These are phyloP conservation scores for Wallemia mellicola DNA, from an alignment of 1,284 basidiomycete species.

Conservation along the genomic window DNA sequence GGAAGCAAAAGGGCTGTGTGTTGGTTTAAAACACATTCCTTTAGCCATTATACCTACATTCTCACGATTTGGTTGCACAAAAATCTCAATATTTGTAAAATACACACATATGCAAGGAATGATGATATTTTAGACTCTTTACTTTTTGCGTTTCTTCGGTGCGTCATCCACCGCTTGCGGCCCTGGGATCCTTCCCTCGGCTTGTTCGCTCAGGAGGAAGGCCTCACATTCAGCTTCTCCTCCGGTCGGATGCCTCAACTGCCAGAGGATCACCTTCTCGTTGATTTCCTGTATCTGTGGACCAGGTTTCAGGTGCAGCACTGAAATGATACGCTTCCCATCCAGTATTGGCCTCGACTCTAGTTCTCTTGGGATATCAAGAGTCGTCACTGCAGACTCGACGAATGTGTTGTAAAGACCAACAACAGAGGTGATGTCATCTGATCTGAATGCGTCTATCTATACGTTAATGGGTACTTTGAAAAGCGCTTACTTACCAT, in stretches of 20 bases:
- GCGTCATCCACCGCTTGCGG: background rate
- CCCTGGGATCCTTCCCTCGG: constrained; percentile 2
- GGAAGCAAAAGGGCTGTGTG: constrained; percentile 17
- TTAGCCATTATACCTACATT: background rate
- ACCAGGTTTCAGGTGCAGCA: constrained; percentile 30
- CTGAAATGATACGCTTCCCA: constrained; percentile 35
- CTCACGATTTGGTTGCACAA: background rate
- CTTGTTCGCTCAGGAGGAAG: constrained; percentile 32
- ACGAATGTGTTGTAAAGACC: constrained; percentile 35
- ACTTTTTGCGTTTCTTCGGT: background rate
- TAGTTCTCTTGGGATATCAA: constrained; percentile 29
- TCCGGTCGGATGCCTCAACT: constrained; percentile 37
- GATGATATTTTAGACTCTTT: background rate
- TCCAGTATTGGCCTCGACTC: constrained; percentile 30
- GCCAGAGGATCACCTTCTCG: constrained; percentile 43
- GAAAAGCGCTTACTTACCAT: background rate
- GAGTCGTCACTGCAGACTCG: constrained; percentile 24
- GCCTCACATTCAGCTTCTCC: constrained; percentile 31
- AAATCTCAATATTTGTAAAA: background rate
- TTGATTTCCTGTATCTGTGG: constrained; percentile 35
- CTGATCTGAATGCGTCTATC: constrained; percentile 12
- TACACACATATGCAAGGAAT: background rate
- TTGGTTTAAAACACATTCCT: constrained; percentile 10
- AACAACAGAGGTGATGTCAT: constrained; percentile 22
- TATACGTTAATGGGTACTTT: background rate